Base-by-base conservation (phyloP, 768 basidiomycete species). In the Cubamyces sp. region DNA sequence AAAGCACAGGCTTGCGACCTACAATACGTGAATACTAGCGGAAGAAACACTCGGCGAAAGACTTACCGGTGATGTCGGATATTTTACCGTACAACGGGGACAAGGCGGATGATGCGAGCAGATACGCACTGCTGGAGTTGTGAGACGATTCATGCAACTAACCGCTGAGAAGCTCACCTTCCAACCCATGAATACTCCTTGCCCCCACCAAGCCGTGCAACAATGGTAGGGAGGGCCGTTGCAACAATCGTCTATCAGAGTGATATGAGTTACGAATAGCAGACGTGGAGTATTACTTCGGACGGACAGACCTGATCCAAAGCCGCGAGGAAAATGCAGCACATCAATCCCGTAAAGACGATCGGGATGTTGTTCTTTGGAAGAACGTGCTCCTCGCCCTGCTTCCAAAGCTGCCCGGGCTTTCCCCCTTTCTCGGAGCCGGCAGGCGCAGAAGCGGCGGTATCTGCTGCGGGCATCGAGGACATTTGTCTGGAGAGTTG, bases 61-160 rank as follows among this genome's bases (percentile, higher is more conserved):
- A 18, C 28, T 40, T 61, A 72, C 79, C 79, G 16, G 79, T 60
- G 54, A 81, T 76, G 72, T 90, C 86, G 0, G 89, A 90, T 0
- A 92, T 71, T 67, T 92, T 93, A 4, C 92, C 92, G 61, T 91
- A 92, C 2, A 91, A 66, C 0, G 92, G 91, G 0, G 86, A 80
- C 14, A 91, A 76, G 3, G 87, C 77, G 7, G 85, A 84, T 5
- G 87, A 84, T 0, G 87, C 81, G 25, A 94, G 82, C 26, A 94
- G 75, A 70, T 93, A 94, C 25, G 91, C 84, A 68, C 90, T 91
- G 53, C 21, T 5, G 34, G 7, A 19, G 45, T 7, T 21, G 40
- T 58, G 11, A 23, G 42, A 40, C 34, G 34, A 34, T 9, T 34
- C 4, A 30, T 8, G 28, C 3, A 8, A 8, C 8, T 30, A 30